A percentile compares a stretch with the other conserved stretches of the same genome.
Evolutionary conservation across 257 asterid species (phyloP).

Genomic region (Plantago elongata): DNA sequence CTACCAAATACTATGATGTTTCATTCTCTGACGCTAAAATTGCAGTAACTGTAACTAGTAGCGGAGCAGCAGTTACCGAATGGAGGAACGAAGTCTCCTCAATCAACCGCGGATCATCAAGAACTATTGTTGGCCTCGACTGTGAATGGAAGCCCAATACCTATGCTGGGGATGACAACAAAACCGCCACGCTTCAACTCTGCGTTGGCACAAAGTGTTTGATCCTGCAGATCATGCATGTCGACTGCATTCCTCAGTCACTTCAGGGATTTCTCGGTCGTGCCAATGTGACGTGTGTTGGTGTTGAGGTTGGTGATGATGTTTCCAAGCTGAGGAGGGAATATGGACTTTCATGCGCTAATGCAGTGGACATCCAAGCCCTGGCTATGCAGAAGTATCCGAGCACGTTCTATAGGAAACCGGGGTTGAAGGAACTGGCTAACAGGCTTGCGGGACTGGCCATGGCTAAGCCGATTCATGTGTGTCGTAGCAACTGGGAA

Average conservation of each 20-base stretch:
- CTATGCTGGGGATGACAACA: background rate
- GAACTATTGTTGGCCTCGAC: constrained; percentile 20
- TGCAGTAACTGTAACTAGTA: too few relatives aligned
- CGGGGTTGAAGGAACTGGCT: constrained; percentile 25
- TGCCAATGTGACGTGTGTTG: constrained; percentile 14
- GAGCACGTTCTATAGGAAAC: background rate
- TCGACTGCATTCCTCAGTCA: constrained; percentile 13
- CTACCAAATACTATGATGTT: too few relatives aligned
- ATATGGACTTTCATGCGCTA: constrained; percentile 14
- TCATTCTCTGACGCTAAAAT: too few relatives aligned
- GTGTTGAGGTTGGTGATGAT: constrained; percentile 26
- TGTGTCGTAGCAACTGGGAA: constrained; percentile 26
- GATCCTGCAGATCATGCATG: constrained; percentile 16
- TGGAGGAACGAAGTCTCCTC: background rate
- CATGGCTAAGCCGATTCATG: constrained; percentile 25
- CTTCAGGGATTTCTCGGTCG: constrained; percentile 1
- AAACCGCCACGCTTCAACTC: constrained; percentile 24
- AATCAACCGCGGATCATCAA: background rate
- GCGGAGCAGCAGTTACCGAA: too few relatives aligned
- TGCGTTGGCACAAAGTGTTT: constrained; percentile 19
- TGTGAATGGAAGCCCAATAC: constrained; percentile 26
- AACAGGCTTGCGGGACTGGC: constrained; percentile 11
- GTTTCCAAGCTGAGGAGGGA: constrained; percentile 17
- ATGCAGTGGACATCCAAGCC: constrained; percentile 16
- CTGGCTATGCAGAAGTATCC: constrained; percentile 19